These are phyloP conservation scores for Ceratonia siliqua DNA, from an alignment of 306 rosid genomes.

Conservation along the genomic window DNA sequence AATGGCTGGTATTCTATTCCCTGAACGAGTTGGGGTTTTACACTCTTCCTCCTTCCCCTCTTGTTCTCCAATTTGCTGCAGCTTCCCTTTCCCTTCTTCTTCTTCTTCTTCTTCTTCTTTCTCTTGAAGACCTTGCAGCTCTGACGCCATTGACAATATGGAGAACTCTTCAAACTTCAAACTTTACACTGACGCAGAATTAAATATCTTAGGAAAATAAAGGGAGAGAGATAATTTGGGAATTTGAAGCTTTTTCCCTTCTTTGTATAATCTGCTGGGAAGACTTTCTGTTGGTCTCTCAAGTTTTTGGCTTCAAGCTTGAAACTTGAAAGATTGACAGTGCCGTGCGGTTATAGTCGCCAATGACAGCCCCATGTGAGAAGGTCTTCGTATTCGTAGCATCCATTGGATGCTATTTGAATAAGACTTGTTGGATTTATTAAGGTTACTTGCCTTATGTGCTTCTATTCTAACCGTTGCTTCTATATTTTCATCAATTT, in stretches of 20 bases:
- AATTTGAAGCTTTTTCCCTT: slow-evolving; percentile 10
- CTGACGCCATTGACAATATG: slow-evolving; percentile 1
- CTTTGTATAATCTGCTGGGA: not conserved
- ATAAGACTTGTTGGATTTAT: slow-evolving; percentile 21
- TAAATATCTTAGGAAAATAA: too few relatives aligned
- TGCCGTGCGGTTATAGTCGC: slow-evolving; percentile 35
- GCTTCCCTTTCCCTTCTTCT: not conserved
- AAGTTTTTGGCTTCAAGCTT: slow-evolving; percentile 32
- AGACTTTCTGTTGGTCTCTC: slow-evolving; percentile 21
- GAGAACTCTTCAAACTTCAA: not conserved
- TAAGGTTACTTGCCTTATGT: not conserved
- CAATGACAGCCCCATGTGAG: slow-evolving; percentile 34
- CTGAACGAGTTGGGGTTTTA: slow-evolving; percentile 52
- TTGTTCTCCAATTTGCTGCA: not conserved
- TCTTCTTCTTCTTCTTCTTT: slow-evolving; percentile 11
- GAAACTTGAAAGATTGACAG: slow-evolving; percentile 41
- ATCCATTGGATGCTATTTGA: slow-evolving; percentile 6
- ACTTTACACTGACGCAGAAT: too few relatives aligned
- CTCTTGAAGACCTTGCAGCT: slow-evolving; percentile 9
- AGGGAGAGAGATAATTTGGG: not conserved
- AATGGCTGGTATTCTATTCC: slow-evolving; percentile 39
- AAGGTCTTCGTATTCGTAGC: not conserved
- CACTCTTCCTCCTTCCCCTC: slow-evolving; percentile 38
- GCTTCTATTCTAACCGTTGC: not conserved
- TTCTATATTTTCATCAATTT: not conserved